Base-by-base conservation (phyloP, 1,139 yeast genomes). In the Suhomyces coccinellae region DNA sequence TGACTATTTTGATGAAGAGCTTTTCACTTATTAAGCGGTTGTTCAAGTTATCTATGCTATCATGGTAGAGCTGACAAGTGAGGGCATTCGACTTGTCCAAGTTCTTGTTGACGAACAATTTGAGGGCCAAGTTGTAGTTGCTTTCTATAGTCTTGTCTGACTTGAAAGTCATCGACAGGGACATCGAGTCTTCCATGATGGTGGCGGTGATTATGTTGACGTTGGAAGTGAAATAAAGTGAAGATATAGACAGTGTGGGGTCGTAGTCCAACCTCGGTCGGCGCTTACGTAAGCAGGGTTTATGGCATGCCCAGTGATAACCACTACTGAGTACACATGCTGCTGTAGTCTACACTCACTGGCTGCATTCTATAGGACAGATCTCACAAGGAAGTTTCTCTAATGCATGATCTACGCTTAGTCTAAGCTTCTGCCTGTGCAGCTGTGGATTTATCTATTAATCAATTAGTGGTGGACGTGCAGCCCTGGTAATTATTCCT, bases 101-200 rank as follows among this genome's bases (percentile, higher is more conserved):
- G 49, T 69, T 65, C 54, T 66, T 70, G 52, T 70, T 72, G 54
- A 69, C 63, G 52, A 74, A 74, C 45, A 63, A 62, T 55, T 73
- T 74, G 44, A 71, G 55, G 0, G 78, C 68, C 36, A 73, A 53
- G 42, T 65, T 63, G 51, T 71, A 74, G 44, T 61, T 63, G 35
- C 56, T 61, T 37, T 61, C 62, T 30, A 66, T 48, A 24, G 61
- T 45, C 43, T 52, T 53, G 43, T 60, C 52, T 13, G 49, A 46
- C 35, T 16, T 36, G 54, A 50, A 32, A 16, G 32, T 28, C 26
- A 43, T 36, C 13, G 50, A 47, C 1, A 43, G 43, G 2, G 42
- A 16, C 22, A 49, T 38, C 20, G 48, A 33, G 29, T 46, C 51
- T 37, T 41, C 47, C 52, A 48, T 50, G 31, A 29, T 36, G 17